Evolutionary conservation across 2,329 filamentous ascomycete species (phyloP).

Genomic region (Clonostachys byssicola): DNA sequence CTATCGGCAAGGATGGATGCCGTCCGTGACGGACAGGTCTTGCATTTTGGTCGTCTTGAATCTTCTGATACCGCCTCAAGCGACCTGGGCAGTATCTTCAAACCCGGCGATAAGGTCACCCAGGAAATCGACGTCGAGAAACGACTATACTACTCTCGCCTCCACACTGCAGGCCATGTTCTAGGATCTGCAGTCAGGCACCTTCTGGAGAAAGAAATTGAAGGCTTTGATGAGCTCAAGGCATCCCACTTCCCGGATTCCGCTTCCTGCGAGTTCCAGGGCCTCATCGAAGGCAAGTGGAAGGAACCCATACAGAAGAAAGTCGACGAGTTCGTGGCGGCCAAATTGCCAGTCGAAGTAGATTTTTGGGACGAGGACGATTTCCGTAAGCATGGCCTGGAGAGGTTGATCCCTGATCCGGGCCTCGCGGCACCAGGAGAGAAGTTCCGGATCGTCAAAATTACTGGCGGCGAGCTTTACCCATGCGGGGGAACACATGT

Average conservation of each 20-base stretch:
- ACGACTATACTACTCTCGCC: no score
- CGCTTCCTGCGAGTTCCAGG: slow-evolving; percentile 64
- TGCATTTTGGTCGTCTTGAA: no score
- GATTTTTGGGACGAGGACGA: not conserved
- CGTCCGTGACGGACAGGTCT: slow-evolving; percentile 16
- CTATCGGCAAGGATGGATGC: no score
- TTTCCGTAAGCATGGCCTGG: slow-evolving; percentile 8
- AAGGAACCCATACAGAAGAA: slow-evolving; percentile 55
- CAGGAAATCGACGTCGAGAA: not conserved
- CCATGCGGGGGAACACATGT: no score
- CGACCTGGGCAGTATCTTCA: not conserved
- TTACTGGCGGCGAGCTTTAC: no score
- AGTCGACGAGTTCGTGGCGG: slow-evolving; percentile 1
- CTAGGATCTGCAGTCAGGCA: no score
- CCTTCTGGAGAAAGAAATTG: slow-evolving; percentile 28
- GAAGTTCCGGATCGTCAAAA: no score
- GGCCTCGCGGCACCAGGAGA: slow-evolving; percentile 17
- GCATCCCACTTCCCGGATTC: slow-evolving; percentile 68
- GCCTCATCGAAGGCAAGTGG: slow-evolving; percentile 59
- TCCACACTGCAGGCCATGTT: no score
- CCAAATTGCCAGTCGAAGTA: slow-evolving; percentile 8
- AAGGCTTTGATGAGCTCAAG: slow-evolving; percentile 61
- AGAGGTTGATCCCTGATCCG: slow-evolving; percentile 38
- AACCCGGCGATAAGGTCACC: slow-evolving; percentile 10
- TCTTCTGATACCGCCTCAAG: no score